Base-by-base conservation (phyloP, 257 asterid species). In the Cruciata laevipes region DNA sequence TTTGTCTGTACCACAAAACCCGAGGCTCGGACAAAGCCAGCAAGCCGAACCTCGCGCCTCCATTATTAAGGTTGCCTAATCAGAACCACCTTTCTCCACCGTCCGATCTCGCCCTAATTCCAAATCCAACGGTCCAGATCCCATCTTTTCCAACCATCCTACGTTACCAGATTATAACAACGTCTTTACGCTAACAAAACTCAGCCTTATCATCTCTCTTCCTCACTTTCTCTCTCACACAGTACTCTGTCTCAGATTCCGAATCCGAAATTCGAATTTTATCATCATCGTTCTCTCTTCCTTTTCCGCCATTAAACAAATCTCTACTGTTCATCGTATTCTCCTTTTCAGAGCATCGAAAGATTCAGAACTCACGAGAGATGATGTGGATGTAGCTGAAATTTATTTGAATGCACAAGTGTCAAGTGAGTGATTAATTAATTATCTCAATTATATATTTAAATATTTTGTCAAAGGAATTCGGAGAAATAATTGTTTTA, bases 1-100 rank as follows among this genome's bases (percentile, higher is more conserved):
- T 74, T 84, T 84, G 96, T 85, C 93, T 38, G 71, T 65, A 23
- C 79, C 79, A 14, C 84, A 30, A 44, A 40, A 70, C 73, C 75
- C 85, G 35, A 87, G 90, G 86, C 77, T 81, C 77, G 83, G 71
- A 61, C 7, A 20, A 55, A 51, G 8, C 13, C 11, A 40, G 3
- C 61, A 55, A 31, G 61, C 76, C 69, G 68, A 73, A 74, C 71
- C 82, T 66, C 70, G 67, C 13, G 9, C 37, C 53, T 13, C 47
- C 3, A 58, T 53, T 52, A 49, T 55, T 27, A 61, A 61, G 31
- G 24, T 5, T 7, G 44, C 13, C 55, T 2, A 20, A 16, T 47
- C 55, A 47, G 16, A 17, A 47, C 3, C 5, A 25, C 24, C 38
- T 37, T 23, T 21, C 49, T 66, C 33, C 10, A 27, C 76, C 74